Base-by-base conservation (phyloP, 108 stramenopile species). In the Bacterosira constricta region DNA sequence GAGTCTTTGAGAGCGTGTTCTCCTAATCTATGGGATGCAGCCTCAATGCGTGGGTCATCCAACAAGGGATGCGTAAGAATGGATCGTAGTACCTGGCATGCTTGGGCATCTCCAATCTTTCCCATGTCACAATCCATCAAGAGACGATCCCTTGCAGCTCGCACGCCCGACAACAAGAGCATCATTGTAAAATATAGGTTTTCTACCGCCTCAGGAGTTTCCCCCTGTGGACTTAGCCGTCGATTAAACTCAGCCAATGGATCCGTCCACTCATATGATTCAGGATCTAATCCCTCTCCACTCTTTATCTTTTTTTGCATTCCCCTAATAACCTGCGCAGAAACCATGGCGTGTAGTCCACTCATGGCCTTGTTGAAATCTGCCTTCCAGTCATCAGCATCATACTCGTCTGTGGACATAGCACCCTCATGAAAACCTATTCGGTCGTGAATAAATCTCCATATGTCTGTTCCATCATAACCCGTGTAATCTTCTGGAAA, bases 151-250 rank as follows among this genome's bases (percentile, higher is more conserved):
- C 82, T 63, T 3, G 91, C 94, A 49, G 90, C 87, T 11, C 75
- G 65, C 11, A 92, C 88, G 6, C 96, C 97, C 27, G 94, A 79
- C 11, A 97, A 68, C 35, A 96, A 77, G 17, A 99, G 82, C 89
- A 97, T 90, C 87, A 92, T 94, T 50, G 88, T 73, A 80, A 98
- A 98, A 73, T 97, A 95, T 30, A 99, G 45, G 77, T 99, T 97
- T 47, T 95, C 90, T 21, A 98, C 77, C 56, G 96, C 91, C 78
- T 87, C 68, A 21, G 95, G 90, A 39, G 79, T 89, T 62, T 92
- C 91, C 8, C 94, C 94, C 4, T 85, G 53, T 23, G 79, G 62
- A 29, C 90, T 77, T 7, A 98, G 68, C 15, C 95, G 74, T 31
- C 95, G 64, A 4, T 79, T 69, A 71, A 86, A 96, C 57, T 96